phyloP scores from a whole-genome alignment of 1,284 basidiomycete genomes.

The Phylloboletellus chloephorus region DNA sequence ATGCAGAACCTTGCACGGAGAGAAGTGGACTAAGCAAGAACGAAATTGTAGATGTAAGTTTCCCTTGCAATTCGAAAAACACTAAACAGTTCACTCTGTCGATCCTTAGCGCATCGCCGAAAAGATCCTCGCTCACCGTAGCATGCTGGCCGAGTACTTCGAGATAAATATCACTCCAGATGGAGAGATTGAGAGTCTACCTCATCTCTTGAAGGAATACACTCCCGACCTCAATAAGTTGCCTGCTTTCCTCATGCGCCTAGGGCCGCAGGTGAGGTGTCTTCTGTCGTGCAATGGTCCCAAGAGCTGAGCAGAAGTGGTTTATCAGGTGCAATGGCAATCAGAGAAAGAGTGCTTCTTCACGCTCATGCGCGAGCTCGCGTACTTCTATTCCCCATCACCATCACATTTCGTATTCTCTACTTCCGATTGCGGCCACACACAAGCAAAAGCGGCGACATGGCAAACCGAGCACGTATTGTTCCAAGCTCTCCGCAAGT shows the following conservation, averaged over 20 bases:
- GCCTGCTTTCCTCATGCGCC: slow-evolving; percentile 79
- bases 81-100: background rate
- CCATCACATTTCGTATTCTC: slow-evolving; percentile 21
- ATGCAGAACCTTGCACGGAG: slow-evolving; percentile 58
- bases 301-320: background rate
- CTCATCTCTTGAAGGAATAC: slow-evolving; percentile 79
- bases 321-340: slow-evolving; percentile 77
- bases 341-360: slow-evolving; percentile 84
- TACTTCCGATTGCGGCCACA: slow-evolving; percentile 29
- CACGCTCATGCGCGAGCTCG: slow-evolving; percentile 82
- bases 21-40: slow-evolving; percentile 47
- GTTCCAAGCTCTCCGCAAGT: slow-evolving; percentile 77
- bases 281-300: background rate
- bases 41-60: slow-evolving; percentile 67
- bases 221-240: slow-evolving; percentile 83
- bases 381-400: slow-evolving; percentile 79
- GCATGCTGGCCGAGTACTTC: slow-evolving; percentile 95
- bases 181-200: slow-evolving; percentile 70
- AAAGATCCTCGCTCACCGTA: slow-evolving; percentile 54
- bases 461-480: slow-evolving; percentile 89
- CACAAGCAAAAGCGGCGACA: slow-evolving; percentile 51
- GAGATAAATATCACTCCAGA: slow-evolving; percentile 62
- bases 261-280: slow-evolving; percentile 70
- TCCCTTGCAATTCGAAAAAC: background rate
- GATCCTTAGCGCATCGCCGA: slow-evolving; percentile 51